phyloP scores from a whole-genome alignment of 2,329 filamentous ascomycete species.

The Penicillium sumatraense region DNA sequence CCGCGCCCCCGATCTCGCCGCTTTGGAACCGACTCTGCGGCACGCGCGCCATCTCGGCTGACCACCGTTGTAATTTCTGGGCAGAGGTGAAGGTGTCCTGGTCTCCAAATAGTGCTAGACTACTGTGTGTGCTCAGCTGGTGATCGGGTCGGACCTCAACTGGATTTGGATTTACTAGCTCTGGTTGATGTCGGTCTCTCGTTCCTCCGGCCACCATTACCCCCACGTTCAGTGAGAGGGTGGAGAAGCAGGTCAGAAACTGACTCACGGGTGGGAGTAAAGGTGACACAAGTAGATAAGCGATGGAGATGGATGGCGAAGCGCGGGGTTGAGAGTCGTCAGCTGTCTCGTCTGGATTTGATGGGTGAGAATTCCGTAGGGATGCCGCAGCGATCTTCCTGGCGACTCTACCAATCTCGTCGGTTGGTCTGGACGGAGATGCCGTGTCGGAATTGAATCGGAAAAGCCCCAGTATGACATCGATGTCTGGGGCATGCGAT shows the following conservation, averaged over 20 bases:
- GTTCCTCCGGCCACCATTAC: neutral
- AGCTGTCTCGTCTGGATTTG: conserved; percentile 4
- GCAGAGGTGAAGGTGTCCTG: conserved; percentile 73
- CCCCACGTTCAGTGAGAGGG: conserved; percentile 41
- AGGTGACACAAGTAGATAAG: conserved; percentile 69
- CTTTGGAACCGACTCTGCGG: conserved; percentile 53
- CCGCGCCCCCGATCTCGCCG: conserved; percentile 57
- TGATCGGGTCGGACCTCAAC: conserved; percentile 49
- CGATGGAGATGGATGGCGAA: conserved; percentile 38
- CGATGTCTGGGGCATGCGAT: conserved; percentile 66
- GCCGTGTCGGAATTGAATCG: conserved; percentile 51
- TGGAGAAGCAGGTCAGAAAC: conserved; percentile 66
- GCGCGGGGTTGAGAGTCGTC: neutral
- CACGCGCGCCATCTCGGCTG: conserved; percentile 53
- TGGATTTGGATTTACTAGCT: too few species aligned
- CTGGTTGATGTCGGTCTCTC: too few species aligned
- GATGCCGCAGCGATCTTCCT: conserved; percentile 69
- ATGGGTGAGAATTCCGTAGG: conserved; percentile 49
- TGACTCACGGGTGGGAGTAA: conserved; percentile 60
- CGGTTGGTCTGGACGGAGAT: conserved; percentile 59
- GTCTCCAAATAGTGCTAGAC: conserved; percentile 75
- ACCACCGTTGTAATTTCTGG: conserved; percentile 71
- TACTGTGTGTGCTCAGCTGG: conserved; percentile 59
- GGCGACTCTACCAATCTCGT: conserved; percentile 73
- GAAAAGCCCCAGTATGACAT: conserved; percentile 66